Conservation (phyloP, 176 grass and related monocot genomes). For the Lolium perenne region DNA sequence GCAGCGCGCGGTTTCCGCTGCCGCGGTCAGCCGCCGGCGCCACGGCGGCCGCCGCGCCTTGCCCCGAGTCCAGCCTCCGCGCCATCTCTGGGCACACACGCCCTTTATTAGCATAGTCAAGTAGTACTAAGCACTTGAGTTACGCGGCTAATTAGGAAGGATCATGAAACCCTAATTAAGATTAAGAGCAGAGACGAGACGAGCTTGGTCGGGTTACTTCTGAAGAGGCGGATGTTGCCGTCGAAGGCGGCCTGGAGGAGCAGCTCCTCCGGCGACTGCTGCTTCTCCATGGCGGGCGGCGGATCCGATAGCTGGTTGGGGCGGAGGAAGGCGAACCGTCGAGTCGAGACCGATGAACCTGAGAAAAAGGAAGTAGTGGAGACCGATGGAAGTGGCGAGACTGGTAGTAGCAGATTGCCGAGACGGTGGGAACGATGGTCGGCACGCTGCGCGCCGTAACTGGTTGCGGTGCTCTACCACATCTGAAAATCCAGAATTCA, state of each 20-base stretch:
- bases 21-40: background rate
- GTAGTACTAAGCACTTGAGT: too few species aligned
- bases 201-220: background rate
- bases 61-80: background rate
- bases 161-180: background rate
- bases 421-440: background rate
- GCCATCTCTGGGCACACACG: background rate
- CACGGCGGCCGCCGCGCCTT: background rate
- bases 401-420: background rate
- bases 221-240: conserved; percentile 14
- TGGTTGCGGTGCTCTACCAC: too few species aligned
- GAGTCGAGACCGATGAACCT: background rate
- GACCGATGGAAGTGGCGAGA: background rate
- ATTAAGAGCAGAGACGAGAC: background rate
- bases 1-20: background rate
- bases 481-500: too few species aligned
- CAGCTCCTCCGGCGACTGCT: background rate
- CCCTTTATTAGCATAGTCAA: background rate
- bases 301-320: background rate
- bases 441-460: too few species aligned
- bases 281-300: background rate
- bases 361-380: background rate
- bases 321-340: conserved; percentile 11
- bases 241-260: conserved; percentile 14
- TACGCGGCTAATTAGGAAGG: background rate